Conservation (phyloP, 768 basidiomycete genomes). For the Baorangia bicolor region DNA sequence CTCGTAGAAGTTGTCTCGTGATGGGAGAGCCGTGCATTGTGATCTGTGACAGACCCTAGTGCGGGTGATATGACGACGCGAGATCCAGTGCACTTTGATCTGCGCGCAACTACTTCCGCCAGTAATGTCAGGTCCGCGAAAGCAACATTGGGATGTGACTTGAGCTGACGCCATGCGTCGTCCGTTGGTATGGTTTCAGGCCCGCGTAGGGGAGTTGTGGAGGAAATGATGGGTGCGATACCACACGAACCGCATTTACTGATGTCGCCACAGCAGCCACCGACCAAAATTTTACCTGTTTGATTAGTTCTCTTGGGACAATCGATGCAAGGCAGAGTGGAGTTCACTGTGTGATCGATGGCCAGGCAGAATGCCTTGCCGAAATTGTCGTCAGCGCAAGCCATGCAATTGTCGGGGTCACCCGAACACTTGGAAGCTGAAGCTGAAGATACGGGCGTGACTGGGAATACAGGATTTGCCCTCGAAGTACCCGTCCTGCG, state of each 20-base stretch:
- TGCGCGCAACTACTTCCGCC: constrained; percentile 85
- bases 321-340: constrained; percentile 49
- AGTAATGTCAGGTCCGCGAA: constrained; percentile 82
- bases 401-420: constrained; percentile 81
- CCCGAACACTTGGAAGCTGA: constrained; percentile 63
- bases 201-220: constrained; percentile 19
- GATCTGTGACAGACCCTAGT: constrained; percentile 48
- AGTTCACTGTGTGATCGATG: constrained; percentile 59
- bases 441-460: constrained; percentile 34
- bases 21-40: constrained; percentile 16
- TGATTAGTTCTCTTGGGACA: constrained; percentile 46
- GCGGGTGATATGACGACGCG: constrained; percentile 59
- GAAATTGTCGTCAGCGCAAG: constrained; percentile 83
- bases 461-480: constrained; percentile 54
- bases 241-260: constrained; percentile 31
- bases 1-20: constrained; percentile 6
- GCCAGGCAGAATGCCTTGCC: constrained; percentile 87
- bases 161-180: constrained; percentile 81
- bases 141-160: constrained; percentile 84
- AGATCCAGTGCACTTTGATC: constrained; percentile 75
- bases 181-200: constrained; percentile 71
- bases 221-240: constrained; percentile 30
- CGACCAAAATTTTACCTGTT: constrained; percentile 26
- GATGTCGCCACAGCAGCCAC: constrained; percentile 40
- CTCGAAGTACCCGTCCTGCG: constrained; percentile 44